These are phyloP conservation scores for Metschnikowia bowlesiae DNA, from an alignment of 805 yeast genomes.

Conservation along the genomic window DNA sequence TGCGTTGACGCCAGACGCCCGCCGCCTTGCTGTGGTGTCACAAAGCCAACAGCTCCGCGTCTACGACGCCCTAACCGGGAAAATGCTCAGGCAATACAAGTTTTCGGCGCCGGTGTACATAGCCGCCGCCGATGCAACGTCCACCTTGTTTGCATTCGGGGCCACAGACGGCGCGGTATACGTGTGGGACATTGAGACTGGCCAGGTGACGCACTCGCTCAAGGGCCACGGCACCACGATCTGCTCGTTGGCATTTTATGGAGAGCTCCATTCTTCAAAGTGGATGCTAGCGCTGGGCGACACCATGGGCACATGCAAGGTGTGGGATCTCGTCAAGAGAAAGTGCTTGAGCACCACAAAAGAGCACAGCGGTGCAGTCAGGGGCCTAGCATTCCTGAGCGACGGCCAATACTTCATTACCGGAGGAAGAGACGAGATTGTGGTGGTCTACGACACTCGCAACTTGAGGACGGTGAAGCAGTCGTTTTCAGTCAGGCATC, in stretches of 20 bases:
- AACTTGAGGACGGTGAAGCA: constrained; percentile 49
- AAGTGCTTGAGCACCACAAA: constrained; percentile 57
- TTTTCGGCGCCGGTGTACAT: constrained; percentile 80
- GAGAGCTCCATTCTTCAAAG: constrained; percentile 56
- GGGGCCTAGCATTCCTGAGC: constrained; percentile 67
- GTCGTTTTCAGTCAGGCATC: constrained; percentile 71
- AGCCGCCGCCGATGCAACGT: constrained; percentile 70
- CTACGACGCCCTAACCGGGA: constrained; percentile 43
- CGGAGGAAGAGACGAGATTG: constrained; percentile 88
- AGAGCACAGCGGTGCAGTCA: constrained; percentile 80
- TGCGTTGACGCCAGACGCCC: constrained; percentile 72
- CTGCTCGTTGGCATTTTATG: constrained; percentile 68
- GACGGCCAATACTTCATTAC: constrained; percentile 57
- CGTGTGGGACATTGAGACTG: constrained; percentile 89
- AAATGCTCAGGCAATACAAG: constrained; percentile 48
- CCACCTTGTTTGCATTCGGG: constrained; percentile 87
- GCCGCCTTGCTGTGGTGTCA: constrained; percentile 64
- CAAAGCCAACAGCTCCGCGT: constrained; percentile 80
- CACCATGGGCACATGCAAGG: constrained; percentile 51
- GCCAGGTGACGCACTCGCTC: constrained; percentile 81
- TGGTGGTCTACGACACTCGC: constrained; percentile 52
- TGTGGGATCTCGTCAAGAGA: constrained; percentile 70
- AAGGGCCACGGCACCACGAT: constrained; percentile 92
- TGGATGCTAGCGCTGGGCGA: constrained; percentile 81
- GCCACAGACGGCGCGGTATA: constrained; percentile 90